Base-by-base conservation (phyloP, 208 protist genomes). In the Trypanosoma cruzi region DNA sequence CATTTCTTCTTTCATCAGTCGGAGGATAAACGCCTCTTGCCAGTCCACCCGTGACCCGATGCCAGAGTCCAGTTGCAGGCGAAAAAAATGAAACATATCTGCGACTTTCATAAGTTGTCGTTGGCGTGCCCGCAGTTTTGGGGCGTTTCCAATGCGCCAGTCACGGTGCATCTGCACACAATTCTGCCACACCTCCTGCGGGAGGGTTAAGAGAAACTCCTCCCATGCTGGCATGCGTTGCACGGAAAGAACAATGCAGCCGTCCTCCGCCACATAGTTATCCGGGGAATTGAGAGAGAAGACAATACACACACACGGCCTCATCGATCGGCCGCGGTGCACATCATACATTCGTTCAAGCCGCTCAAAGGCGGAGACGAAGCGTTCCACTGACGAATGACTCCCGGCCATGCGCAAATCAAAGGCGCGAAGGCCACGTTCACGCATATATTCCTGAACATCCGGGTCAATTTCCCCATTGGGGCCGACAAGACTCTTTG, bases 331-430 rank as follows among this genome's bases (percentile, higher is more conserved):
- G 16, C 89, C 89, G 59, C 86, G 86, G 80, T 95, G 89, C 2
- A 82, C 48, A 36, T 80, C 85, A 75, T 93, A 95, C 80, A 95
- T 77, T 28, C 84, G 57, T 71, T 93, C 86, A 29, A 95, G 64
- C 18, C 83, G 72, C 75, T 95, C 89, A 67, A 95, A 91, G 4
- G 85, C 82, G 11, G 61, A 73, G 18, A 95, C 87, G 73, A 95
- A 90, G 40, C 84, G 82, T 61, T 95, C 89, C 34, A 93, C 77
- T 1, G 84, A 82, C 26, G 86, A 78, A 59, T 86, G 76, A 56
- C 80, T 86, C 44, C 89, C 89, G 2, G 82, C 82, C 87, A 95
- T 92, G 64, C 89, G 84, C 31, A 95, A 75, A 60, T 95, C 89
- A 70, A 95, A 93, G 22, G 85, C 79, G 20, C 83, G 80, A 48